Percentiles rank a stretch among this genome's conserved stretches.
These are phyloP conservation scores for Agrocybe pediades DNA, from an alignment of 768 basidiomycete species.

Conservation along the genomic window DNA sequence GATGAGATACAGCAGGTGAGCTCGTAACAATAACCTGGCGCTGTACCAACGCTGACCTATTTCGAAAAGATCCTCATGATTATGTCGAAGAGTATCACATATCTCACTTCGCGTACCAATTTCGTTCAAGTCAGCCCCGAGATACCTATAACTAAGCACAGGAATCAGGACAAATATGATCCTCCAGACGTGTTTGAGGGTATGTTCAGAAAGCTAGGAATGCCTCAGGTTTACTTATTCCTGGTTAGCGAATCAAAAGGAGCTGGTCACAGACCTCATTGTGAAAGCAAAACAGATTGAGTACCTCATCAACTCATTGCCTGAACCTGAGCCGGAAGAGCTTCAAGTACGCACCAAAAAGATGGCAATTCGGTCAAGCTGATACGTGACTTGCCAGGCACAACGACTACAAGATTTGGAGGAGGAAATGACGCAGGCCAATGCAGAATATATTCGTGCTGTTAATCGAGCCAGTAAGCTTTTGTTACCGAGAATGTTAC, in stretches of 20 bases:
- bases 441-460: constrained; percentile 74
- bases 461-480: constrained; percentile 77
- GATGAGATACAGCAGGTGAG: constrained; percentile 87
- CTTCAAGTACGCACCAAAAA: constrained; percentile 51
- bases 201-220: constrained; percentile 22
- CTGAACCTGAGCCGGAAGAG: constrained; percentile 78
- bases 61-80: constrained; percentile 77
- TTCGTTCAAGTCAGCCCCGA: constrained; percentile 79
- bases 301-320: constrained; percentile 77
- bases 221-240: background rate
- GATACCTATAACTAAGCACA: constrained; percentile 83
- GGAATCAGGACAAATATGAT: constrained; percentile 73
- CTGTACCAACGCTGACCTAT: background rate
- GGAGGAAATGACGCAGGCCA: constrained; percentile 68
- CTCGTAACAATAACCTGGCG: constrained; percentile 9
- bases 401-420: constrained; percentile 68
- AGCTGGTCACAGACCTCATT: constrained; percentile 81
- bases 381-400: constrained; percentile 44
- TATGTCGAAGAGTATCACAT: constrained; percentile 81
- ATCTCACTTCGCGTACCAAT: constrained; percentile 75
- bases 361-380: background rate
- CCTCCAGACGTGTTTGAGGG: constrained; percentile 76
- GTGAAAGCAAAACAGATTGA: constrained; percentile 90
- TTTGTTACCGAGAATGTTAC: background rate
- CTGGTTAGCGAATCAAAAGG: constrained; percentile 72